Base-by-base conservation (phyloP, 2,329 filamentous ascomycete genomes). In the Seiridium unicorne region DNA sequence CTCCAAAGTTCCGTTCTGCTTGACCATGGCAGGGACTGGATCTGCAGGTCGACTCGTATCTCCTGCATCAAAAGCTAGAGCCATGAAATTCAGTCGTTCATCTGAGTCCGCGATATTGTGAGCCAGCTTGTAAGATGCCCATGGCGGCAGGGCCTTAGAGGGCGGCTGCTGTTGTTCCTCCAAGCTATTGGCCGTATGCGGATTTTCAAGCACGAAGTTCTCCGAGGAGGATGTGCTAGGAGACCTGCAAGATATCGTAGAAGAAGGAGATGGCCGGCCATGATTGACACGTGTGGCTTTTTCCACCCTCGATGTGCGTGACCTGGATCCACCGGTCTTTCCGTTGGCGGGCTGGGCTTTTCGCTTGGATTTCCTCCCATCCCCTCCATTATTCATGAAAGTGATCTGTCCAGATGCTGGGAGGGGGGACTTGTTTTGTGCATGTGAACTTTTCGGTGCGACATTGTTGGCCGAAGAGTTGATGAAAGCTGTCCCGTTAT, bases 401-500 rank as follows among this genome's bases (percentile, higher is more conserved):
- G 58, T 64, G 40, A 63, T 42, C 32, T 57, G 36, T 9, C 59
- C 49, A 11, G 58, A 35, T 4, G 53, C 44, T 5, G 61, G 61
- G 3, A 61, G 49, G 32, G 10, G 18, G 18, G 18, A 26, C 18
- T 26, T 26, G 18, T 26, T 26, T 26, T 26, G 18, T 26, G 18
- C 18, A 26, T 26, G 18, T 26, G 18, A 26, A 26, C 18, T 26
- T 26, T 26, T 46, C 26, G 42, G 42, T 11, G 46, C 11, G 18
- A 26, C 11, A 5, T 58, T 55, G 9, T 60, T 38, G 18, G 55
- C 55, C 3, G 62, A 60, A 1, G 73, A 61, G 62, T 78, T 77
- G 59, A 77, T 75, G 59, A 77, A 78, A 4, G 73, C 75, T 31
- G 69, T 68, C 38, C 75, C 75, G 59, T 75, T 72, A 62, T 76